phyloP scores from a whole-genome alignment of 805 yeast genomes.

The Kodamaea lidongshanica region DNA sequence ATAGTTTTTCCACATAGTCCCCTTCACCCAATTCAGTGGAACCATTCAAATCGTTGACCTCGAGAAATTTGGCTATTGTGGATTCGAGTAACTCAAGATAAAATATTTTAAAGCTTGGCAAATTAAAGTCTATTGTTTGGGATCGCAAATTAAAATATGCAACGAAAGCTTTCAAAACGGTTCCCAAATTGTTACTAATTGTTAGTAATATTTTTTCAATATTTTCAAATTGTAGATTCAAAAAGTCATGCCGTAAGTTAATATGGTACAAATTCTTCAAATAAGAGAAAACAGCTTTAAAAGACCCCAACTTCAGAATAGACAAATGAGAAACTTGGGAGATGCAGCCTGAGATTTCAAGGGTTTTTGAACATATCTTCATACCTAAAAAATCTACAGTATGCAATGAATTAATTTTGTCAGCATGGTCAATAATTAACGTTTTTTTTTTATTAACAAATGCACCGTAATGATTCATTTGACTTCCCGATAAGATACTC shows the following conservation, averaged over 20 bases:
- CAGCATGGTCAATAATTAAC: slow-evolving; percentile 10
- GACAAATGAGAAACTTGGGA: slow-evolving; percentile 9
- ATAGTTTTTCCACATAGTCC: too few species aligned
- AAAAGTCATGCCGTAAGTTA: slow-evolving; percentile 15
- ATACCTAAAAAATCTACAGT: slow-evolving; percentile 27
- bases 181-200: slow-evolving; percentile 6
- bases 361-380: slow-evolving; percentile 16
- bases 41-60: slow-evolving; percentile 11
- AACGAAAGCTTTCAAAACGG: slow-evolving; percentile 10
- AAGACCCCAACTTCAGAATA: slow-evolving; percentile 12
- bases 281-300: slow-evolving; percentile 15
- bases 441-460: slow-evolving; percentile 29
- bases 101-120: slow-evolving; percentile 10
- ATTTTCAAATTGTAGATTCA: slow-evolving; percentile 14
- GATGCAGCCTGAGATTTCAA: slow-evolving; percentile 15
- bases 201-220: slow-evolving; percentile 12
- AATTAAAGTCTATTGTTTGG: too few species aligned
- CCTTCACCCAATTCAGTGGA: neutral
- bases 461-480: slow-evolving; percentile 29
- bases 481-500: slow-evolving; percentile 14
- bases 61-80: slow-evolving; percentile 11
- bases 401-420: neutral
- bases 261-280: slow-evolving; percentile 19
- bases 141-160: too few species aligned
- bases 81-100: slow-evolving; percentile 10